These are phyloP conservation scores for Limonium bicolor DNA, from an alignment of 148 eudicot species.

Conservation along the genomic window DNA sequence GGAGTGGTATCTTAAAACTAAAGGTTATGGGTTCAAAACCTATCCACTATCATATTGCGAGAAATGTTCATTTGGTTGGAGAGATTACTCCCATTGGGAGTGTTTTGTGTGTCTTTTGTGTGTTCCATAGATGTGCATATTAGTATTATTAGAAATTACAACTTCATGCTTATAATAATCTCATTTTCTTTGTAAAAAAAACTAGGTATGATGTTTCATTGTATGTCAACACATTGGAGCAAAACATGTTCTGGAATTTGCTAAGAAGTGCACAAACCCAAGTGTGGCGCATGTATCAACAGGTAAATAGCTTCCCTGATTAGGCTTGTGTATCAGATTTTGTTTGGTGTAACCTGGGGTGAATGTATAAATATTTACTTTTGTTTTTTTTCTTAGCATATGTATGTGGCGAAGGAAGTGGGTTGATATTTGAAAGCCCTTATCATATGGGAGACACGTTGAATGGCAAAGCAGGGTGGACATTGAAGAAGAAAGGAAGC, in stretches of 20 bases:
- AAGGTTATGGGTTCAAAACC: too few relatives aligned
- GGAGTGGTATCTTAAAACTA: too few relatives aligned
- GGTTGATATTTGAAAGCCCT: conserved; percentile 10
- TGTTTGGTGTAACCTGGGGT: too few relatives aligned
- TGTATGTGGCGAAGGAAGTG: conserved; percentile 16
- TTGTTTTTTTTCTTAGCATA: conserved; percentile 8
- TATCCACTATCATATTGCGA: too few relatives aligned
- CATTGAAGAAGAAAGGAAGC: conserved; percentile 10
- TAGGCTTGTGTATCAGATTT: too few relatives aligned
- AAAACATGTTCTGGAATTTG: conserved; percentile 9
- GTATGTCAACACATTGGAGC: conserved; percentile 17
- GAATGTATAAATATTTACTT: not conserved
- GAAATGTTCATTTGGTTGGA: too few relatives aligned
- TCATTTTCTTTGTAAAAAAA: too few relatives aligned
- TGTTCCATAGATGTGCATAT: too few relatives aligned
- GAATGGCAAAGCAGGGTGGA: conserved; percentile 9
- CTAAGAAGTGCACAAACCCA: conserved; percentile 12
- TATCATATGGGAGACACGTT: conserved; percentile 9
- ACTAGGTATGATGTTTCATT: conserved; percentile 17
- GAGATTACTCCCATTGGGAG: too few relatives aligned
- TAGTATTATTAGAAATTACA: too few relatives aligned
- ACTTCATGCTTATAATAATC: too few relatives aligned
- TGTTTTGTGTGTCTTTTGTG: too few relatives aligned
- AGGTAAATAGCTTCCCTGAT: not conserved
- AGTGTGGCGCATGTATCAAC: conserved; percentile 17